Evolutionary conservation across 257 asterid species (phyloP).

Genomic region (Rehmannia glutinosa): DNA sequence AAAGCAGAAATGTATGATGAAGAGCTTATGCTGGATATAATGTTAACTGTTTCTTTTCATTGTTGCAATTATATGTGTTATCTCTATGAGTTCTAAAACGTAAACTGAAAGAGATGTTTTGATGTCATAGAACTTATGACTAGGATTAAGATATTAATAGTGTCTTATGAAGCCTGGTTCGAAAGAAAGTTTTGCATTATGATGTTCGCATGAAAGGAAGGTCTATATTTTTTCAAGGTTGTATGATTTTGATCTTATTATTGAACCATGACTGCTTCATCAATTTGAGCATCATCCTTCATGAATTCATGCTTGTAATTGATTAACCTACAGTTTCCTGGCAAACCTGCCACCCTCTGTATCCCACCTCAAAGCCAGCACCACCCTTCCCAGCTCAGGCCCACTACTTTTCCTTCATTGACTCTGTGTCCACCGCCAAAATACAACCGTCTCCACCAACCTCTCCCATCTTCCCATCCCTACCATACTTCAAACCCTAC

Average conservation of each 20-base stretch:
- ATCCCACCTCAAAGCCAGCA: slow-evolving; percentile 3
- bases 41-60: background rate
- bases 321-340: too few species aligned
- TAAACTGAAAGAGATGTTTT: too few species aligned
- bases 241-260: background rate
- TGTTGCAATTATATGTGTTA: background rate
- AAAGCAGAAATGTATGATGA: background rate
- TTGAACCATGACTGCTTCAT: background rate
- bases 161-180: background rate
- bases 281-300: background rate
- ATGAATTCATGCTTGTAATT: background rate
- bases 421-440: too few species aligned
- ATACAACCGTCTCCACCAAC: too few species aligned
- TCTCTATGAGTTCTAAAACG: background rate
- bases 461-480: too few species aligned
- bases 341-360: too few species aligned
- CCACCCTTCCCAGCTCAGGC: too few species aligned
- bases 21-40: slow-evolving; percentile 7
- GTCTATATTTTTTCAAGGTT: background rate
- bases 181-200: background rate
- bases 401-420: too few species aligned
- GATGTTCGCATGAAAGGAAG: background rate
- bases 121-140: too few species aligned
- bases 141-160: background rate
- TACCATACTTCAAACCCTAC: too few species aligned